Base-by-base conservation (phyloP, 345 rosid genomes). In the Moricandia arvensis region DNA sequence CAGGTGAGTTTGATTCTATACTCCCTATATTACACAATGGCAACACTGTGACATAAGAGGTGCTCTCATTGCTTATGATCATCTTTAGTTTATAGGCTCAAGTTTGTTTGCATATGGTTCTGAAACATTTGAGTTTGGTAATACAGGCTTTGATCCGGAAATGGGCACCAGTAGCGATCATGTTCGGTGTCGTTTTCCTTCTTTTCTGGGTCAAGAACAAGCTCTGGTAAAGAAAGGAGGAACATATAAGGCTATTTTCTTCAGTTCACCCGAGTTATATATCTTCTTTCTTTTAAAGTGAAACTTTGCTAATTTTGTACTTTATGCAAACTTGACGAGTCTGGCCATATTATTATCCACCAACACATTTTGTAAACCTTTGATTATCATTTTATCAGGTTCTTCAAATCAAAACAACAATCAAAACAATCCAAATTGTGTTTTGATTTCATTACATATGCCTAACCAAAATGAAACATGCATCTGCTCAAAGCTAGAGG, bases 91-190 rank as follows among this genome's bases (percentile, higher is more conserved):
- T 63, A 31, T 24, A 63, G 49, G 38, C 65, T 43, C n/a, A 64
- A 1, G 29, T 45, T 4, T 4, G 30, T 17, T 65, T 58, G 43
- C 24, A 43, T 47, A 27, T 47, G 57, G 63, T 66, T 66, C 55
- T 77, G 60, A 76, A 30, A 37, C 60, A 3, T 30, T 38, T 59
- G 18, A 55, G 30, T 68, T 38, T 79, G 53, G 57, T 68, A 8
- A 59, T 62, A 26, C 84, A 95, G 97, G 99, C 99, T 55, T 83
- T 93, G 59, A 93, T 93, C 82, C 85, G 97, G 64, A 96, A 96
- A 75, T 93, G 97, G 98, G 99, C 97, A 21, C 98, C 99, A 12
- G 96, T 93, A 8, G 98, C 93, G 2, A 84, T 96, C 12, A 95
- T 96, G 66, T 78, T 96, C 4, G 98, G 98, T 72, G 93, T 96